A percentile compares a stretch with the other conserved stretches of the same genome.
Evolutionary conservation across 164 flowering plant species (phyloP).

Genomic region (Amborella trichopoda): DNA sequence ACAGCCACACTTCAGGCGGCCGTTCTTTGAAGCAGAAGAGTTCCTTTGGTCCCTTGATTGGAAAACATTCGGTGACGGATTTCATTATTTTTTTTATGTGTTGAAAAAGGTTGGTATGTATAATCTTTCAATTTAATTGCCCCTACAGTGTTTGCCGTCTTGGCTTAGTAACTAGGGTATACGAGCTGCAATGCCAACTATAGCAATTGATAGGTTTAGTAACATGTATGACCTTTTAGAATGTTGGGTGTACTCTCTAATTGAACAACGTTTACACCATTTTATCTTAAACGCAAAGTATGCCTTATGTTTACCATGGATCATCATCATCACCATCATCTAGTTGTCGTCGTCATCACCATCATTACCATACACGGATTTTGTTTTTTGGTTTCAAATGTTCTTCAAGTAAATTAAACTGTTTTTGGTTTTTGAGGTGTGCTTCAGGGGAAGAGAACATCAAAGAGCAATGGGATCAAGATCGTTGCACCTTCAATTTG

Average conservation of each 20-base stretch:
- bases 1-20: conserved; percentile 95
- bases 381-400: neutral
- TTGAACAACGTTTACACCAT: neutral
- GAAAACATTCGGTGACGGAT: conserved; percentile 81
- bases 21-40: conserved; percentile 47
- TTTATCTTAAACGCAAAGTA: neutral
- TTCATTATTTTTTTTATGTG: conserved; percentile 78
- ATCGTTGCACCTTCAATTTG: conserved; percentile 22
- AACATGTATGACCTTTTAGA: too few species aligned
- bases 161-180: neutral
- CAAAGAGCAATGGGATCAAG: conserved; percentile 9
- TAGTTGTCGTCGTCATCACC: neutral
- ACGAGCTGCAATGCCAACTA: neutral
- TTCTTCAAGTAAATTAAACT: neutral
- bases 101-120: conserved; percentile 59
- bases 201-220: too few species aligned
- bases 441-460: conserved; percentile 43
- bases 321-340: too few species aligned
- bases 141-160: neutral
- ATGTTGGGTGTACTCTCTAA: too few species aligned
- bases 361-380: neutral
- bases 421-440: neutral
- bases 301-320: neutral
- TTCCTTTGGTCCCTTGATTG: conserved; percentile 85
- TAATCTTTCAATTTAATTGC: neutral